Evolutionary conservation across 345 rosid species (phyloP).

Genomic region (Brassica juncea): DNA sequence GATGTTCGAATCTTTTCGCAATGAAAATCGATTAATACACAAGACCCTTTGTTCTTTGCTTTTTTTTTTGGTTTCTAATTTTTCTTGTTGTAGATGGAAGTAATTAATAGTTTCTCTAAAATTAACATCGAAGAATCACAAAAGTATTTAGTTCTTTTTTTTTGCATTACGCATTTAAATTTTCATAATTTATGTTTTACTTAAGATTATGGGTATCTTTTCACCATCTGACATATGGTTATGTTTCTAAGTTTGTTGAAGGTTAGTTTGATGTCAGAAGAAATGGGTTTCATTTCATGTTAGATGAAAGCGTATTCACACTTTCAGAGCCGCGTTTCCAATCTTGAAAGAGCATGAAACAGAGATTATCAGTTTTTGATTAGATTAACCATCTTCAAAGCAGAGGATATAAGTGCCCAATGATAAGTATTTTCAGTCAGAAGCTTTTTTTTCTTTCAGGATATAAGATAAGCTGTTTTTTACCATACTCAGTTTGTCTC

Average conservation of each 20-base stretch:
- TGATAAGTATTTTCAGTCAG: no score
- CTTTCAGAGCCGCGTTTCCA: no score
- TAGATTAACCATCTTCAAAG: no score
- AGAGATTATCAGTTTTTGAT: no score
- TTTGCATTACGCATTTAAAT: neutral
- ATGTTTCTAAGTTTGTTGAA: neutral
- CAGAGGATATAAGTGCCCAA: no score
- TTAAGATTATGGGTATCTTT: no score
- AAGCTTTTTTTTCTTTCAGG: no score
- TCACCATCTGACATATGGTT: neutral
- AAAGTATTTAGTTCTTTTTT: no score
- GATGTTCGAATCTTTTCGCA: conserved; percentile 36
- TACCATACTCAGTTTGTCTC: no score
- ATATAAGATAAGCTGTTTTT: no score
- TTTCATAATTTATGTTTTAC: neutral
- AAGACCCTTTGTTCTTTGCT: conserved; percentile 4
- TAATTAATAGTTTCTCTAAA: conserved; percentile 14
- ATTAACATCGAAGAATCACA: neutral
- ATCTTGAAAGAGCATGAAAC: no score
- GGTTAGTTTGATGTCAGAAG: conserved; percentile 8
- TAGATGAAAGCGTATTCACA: no score
- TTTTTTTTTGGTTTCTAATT: neutral
- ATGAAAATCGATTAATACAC: conserved; percentile 6
- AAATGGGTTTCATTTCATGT: neutral
- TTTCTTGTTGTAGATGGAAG: conserved; percentile 33